Percentiles rank a stretch among this genome's conserved stretches.
Conservation (phyloP, 176 grass and related monocot genomes). For the Triticum aestivum region IWGSC_CS_RefSeq_v2.1 NC_057795.1:103658029-103658528, state of each 20-base stretch:
- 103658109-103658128: no score
- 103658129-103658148: no score
- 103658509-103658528: conserved; percentile 9
- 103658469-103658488: not conserved
- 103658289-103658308: not conserved
- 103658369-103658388: not conserved
- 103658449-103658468: conserved; percentile 7
- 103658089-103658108: no score
- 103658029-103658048: not conserved
- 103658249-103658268: not conserved
- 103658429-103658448: not conserved
- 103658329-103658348: not conserved
- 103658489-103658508: not conserved
- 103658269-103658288: conserved; percentile 15
- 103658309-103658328: not conserved
- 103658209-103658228: not conserved
- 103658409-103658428: not conserved
- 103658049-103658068: not conserved
- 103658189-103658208: not conserved
- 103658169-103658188: not conserved
- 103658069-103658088: no score
- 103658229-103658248: not conserved
- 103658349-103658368: not conserved
- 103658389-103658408: not conserved
- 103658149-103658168: no score